Percentiles rank a stretch among this genome's conserved stretches.
Conservation (phyloP, 331 rosid species). For the Malus hybrid region DNA sequence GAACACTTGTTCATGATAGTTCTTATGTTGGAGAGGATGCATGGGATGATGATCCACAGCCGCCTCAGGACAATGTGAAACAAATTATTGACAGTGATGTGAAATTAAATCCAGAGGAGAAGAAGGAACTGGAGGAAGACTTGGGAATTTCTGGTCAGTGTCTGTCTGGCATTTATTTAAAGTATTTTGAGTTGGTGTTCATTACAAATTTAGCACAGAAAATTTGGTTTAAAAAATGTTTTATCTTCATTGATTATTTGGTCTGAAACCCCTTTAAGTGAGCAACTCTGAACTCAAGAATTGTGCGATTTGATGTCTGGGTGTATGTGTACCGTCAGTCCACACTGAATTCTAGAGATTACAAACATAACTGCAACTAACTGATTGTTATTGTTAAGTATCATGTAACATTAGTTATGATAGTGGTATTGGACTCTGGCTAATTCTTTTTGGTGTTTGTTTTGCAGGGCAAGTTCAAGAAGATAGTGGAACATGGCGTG, state of each 20-base stretch:
- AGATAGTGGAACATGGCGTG: constrained; percentile 70
- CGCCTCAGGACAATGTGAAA: constrained; percentile 45
- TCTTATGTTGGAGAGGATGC: constrained; percentile 95
- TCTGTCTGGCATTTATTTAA: background rate
- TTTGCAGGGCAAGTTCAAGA: constrained; percentile 41
- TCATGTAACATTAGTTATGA: background rate
- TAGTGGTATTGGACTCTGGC: background rate
- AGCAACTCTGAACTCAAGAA: background rate
- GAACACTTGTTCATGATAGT: constrained; percentile 74
- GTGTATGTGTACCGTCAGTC: background rate
- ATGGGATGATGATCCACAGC: constrained; percentile 70
- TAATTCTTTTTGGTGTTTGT: constrained; percentile 4
- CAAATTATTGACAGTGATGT: constrained; percentile 51
- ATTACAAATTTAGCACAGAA: background rate
- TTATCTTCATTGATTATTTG: background rate
- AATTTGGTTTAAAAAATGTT: no score
- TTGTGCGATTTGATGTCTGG: background rate
- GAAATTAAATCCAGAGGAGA: constrained; percentile 48
- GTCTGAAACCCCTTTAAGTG: background rate
- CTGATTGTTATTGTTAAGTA: background rate
- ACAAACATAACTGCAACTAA: background rate
- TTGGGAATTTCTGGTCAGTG: constrained; percentile 70
- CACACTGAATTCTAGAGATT: background rate
- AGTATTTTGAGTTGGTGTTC: constrained; percentile 1
- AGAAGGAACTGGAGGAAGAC: constrained; percentile 51